Base-by-base conservation (phyloP, 2,329 filamentous ascomycete species). In the Aspergillus ibericus region DNA sequence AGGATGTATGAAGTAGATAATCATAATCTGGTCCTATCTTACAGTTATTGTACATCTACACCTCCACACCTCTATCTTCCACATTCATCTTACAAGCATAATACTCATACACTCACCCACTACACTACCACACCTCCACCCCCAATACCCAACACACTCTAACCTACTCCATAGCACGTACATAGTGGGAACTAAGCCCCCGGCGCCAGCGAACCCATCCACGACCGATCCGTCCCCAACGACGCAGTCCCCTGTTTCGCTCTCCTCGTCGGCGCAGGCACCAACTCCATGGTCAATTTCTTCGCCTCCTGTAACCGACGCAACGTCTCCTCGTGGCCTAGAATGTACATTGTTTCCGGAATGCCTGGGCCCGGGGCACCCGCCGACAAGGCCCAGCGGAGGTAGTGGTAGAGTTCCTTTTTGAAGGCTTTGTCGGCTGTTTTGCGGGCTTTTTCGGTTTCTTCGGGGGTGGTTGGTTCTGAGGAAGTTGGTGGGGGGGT, bases 301-400 rank as follows among this genome's bases (percentile, higher is more conserved):
- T 70, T 75, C 5, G 78, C 76, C 55, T 78, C 74, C 48, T 71
- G 63, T n/a, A 83, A 61, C 50, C 83, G 74, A 49, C 70, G 67
- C 18, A 83, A 62, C 9, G 78, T 80, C 66, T 85, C 82, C 3
- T 80, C 73, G 48, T 78, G 78, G 0, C 85, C 85, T 20, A 88
- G 68, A 18, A 86, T 78, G 12, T 69, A 75, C 82, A 88, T 83
- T 2, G 80, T 80, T 38, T 80, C 75, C 1, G 80, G 79, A 9
- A 84, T 79, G 15, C 79, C 76, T 1, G 85, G 84, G 0, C 85
- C 85, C 9, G 80, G 77, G 18, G 74, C 74, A 2, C 82, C 83
- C 40, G 77, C 82, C 2, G 79, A 77, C 22, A 88, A 62, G 1
- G 82, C 83, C 78, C 83, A 83, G 53, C 85, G 79, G 54, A 88